Evolutionary conservation across 305 asterid species (phyloP), one percentile per base, ranked within the genome.

Genomic region (Fraxinus sp.): DNA sequence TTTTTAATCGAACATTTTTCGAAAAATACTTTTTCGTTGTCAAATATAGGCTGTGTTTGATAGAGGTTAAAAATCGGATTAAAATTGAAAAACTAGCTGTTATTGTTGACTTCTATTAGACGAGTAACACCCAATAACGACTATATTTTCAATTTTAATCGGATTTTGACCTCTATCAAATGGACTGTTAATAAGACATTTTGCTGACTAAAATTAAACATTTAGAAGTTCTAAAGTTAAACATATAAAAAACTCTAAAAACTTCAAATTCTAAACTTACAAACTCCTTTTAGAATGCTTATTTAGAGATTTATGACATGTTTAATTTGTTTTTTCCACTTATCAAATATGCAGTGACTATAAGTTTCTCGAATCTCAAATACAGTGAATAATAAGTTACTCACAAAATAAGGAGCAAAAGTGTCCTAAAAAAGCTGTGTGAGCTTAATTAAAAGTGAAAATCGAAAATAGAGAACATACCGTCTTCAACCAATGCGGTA

Each of bases 401-500:
- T 36, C 33, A 8, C 20, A 16, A 16, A 49, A 49, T 49, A 0
- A 49, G 62, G 22, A 49, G 62, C 62, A 16, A 1, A 16, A 14
- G 62, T 49, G 62, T 16, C n/a, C 59, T 18, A 39, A 75, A 18
- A 5, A 8, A 75, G 64, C 26, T 8, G 18, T 4, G 18, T 1
- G 20, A 28, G 39, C 39, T 59, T 68, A 77, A 18, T 7, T 28
- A 6, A n/a, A 24, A 28, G 16, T 32, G 41, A 30, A 76, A 72
- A 77, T 70, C 4, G 74, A 24, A 2, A 5, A 52, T 59, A 43
- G 41, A 30, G 77, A 14, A 41, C 57, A 22, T 86, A 90, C 92
- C 92, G 66, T 90, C 92, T 79, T 90, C 89, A 72, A 90, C 88
- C 3, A 26, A 18, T 18, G 90, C 81, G 66, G 84, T 77, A 24